These are phyloP conservation scores for Coprinopsis cinerea DNA, from an alignment of 768 basidiomycete species.

Conservation along the genomic window DNA sequence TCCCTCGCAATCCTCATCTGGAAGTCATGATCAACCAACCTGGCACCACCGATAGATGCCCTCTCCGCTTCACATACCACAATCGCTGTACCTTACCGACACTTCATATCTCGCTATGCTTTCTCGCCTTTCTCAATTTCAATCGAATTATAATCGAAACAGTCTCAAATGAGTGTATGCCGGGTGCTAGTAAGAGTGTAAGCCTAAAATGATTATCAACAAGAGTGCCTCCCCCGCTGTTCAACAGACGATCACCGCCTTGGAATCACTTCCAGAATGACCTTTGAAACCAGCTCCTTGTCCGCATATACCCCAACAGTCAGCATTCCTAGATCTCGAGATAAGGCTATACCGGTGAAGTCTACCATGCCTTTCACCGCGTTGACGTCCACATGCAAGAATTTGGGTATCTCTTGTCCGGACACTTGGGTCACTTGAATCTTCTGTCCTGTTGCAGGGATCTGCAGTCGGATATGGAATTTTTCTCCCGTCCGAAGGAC, in stretches of 20 bases:
- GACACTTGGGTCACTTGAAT: conserved; percentile 11
- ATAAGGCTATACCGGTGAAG: conserved; percentile 47
- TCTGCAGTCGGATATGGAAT: conserved; percentile 11
- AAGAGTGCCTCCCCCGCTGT: too few relatives aligned
- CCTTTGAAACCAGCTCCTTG: conserved; percentile 46
- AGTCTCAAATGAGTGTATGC: conserved; percentile 6
- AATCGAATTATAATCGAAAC: not conserved
- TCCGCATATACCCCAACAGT: conserved; percentile 52
- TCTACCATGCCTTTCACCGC: conserved; percentile 47
- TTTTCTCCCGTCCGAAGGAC: conserved; percentile 11
- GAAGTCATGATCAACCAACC: conserved; percentile 66
- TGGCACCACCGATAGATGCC: too few relatives aligned
- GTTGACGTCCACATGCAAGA: conserved; percentile 48
- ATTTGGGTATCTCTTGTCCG: conserved; percentile 37
- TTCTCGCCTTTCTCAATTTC: conserved; percentile 3
- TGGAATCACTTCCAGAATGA: conserved; percentile 51
- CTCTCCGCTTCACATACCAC: too few relatives aligned
- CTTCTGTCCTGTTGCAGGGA: conserved; percentile 2
- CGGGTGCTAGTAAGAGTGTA: conserved; percentile 9
- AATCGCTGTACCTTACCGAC: not conserved
- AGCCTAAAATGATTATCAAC: conserved; percentile 2
- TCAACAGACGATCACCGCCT: conserved; percentile 22
- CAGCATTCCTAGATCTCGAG: conserved; percentile 47
- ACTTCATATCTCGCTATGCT: not conserved
- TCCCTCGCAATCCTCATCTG: conserved; percentile 89